A percentile compares a stretch with the other conserved stretches of the same genome.
Evolutionary conservation across 2,329 filamentous ascomycete species (phyloP).

Genomic region (Juglanconis oblonga): DNA sequence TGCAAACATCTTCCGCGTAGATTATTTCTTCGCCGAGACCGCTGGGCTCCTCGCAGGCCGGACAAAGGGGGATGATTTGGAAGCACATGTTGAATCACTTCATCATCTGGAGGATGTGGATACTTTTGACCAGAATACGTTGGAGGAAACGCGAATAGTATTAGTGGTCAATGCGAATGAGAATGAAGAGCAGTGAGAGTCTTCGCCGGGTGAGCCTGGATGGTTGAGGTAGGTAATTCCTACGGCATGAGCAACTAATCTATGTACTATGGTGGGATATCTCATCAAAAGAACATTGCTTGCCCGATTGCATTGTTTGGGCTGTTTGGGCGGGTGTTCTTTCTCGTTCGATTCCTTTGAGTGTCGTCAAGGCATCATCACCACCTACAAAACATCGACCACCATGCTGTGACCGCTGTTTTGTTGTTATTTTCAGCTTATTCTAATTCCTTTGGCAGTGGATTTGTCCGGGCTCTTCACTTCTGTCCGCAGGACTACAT

Average conservation of each 20-base stretch:
- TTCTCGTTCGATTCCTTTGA: neutral
- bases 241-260: neutral
- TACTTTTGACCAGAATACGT: no score
- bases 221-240: neutral
- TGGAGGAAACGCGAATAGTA: no score
- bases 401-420: no score
- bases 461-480: no score
- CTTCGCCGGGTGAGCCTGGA: neutral
- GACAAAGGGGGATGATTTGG: slow-evolving; percentile 17
- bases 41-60: slow-evolving; percentile 16
- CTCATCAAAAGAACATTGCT: neutral
- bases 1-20: slow-evolving; percentile 14
- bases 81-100: slow-evolving; percentile 10
- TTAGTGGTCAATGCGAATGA: no score
- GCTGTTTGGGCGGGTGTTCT: neutral
- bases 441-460: no score
- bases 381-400: no score
- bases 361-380: no score
- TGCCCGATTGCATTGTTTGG: neutral
- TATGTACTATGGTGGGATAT: neutral
- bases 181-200: no score
- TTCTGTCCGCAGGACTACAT: no score
- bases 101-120: neutral
- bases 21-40: slow-evolving; percentile 18
- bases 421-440: no score